Conservation (phyloP, 2,329 filamentous ascomycete genomes). For the Sporothrix schenckii region DNA sequence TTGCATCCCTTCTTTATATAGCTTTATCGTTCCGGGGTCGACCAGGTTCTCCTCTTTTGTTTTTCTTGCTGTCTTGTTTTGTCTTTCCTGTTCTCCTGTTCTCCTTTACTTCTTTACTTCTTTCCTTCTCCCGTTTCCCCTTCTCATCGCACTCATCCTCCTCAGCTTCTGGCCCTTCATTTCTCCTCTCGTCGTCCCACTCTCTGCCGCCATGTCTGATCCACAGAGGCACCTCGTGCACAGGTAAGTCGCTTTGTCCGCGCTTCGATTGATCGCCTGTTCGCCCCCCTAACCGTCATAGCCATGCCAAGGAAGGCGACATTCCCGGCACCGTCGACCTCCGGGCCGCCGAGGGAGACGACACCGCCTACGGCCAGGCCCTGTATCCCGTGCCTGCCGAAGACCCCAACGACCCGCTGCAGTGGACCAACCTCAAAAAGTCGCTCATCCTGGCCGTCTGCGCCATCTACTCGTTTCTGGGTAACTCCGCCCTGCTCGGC, state of each 20-base stretch:
- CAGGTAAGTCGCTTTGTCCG: conserved; percentile 33
- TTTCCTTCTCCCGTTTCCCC: conserved; percentile 1
- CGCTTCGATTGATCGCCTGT: not conserved
- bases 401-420: conserved; percentile 63
- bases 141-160: not conserved
- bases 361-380: conserved; percentile 62
- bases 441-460: conserved; percentile 58
- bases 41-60: not conserved
- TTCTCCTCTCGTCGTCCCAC: not conserved
- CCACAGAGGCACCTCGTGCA: conserved; percentile 33
- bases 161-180: too few species aligned
- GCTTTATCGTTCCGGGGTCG: conserved; percentile 2
- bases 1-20: conserved; percentile 7
- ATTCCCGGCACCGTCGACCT: conserved; percentile 40
- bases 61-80: not conserved
- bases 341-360: conserved; percentile 56
- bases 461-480: conserved; percentile 61
- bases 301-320: conserved; percentile 40
- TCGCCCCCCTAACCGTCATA: conserved; percentile 24
- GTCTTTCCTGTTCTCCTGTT: not conserved
- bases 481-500: conserved; percentile 59
- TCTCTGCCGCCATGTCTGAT: conserved; percentile 6
- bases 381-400: conserved; percentile 63
- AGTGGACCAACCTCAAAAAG: conserved; percentile 61
- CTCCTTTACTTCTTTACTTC: not conserved